Base-by-base conservation (phyloP, 116 monocot genomes). In the Papilionanthe hybrid region DNA sequence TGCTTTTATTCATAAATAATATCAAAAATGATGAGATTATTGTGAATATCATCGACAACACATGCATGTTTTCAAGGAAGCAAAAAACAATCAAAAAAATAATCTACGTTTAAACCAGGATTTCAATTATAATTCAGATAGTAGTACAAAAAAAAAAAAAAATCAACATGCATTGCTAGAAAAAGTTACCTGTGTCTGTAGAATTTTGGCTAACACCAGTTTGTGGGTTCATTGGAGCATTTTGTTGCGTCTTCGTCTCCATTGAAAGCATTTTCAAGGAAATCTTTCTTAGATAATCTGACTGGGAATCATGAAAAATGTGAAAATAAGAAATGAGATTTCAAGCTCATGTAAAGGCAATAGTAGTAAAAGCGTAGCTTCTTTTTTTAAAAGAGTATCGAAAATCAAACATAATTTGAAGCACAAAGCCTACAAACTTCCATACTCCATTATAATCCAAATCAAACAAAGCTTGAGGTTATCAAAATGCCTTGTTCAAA, bases 261-360 rank as follows among this genome's bases (percentile, higher is more conserved):
- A 98, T 90, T 6, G 92, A 85, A 73, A 94, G 91, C 97, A 98
- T 91, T 85, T 98, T 98, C 37, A 91, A 65, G 53, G 97, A 91
- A 68, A 98, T 94, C 72, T 84, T 98, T 81, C 92, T 77, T 63
- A 94, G 76, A 85, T 98, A 98, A 88, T 94, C 94, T 58, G 84
- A 43, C 97, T 98, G 88, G 76, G 22, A 3, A 81, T 11, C 80
- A 45, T 18, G 65, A 55, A 78, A 76, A 77, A 0, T 83, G 53
- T 43, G 20, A 57, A 76, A 78, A 67, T 81, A n/a, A 17, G 17
- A 9, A 49, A 49, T 44, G 13, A 73, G 20, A 44, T 20, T 45
- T 15, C n/a, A 71, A 44, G 2, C 2, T 44, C 2, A 43, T 20
- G 44, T 4, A 18, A 73, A 73, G 7, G 7, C 1, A 22, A 73